Evolutionary conservation across 2,329 filamentous ascomycete species (phyloP), one percentile per base, ranked within the genome.

Genomic region (Penicillium sp.): DNA sequence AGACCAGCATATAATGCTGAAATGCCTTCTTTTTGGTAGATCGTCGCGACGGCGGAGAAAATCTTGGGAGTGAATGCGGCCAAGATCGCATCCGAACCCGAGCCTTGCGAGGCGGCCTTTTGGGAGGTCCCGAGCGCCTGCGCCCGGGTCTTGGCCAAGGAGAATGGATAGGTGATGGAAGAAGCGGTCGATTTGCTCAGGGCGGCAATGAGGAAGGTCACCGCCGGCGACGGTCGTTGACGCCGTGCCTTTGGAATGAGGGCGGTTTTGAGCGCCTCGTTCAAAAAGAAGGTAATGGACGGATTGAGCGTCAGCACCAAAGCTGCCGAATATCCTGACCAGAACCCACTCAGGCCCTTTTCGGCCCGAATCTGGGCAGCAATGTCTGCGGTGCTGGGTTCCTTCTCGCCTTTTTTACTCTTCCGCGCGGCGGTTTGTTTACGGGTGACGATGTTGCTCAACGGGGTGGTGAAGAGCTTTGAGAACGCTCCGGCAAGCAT

Each of bases 241-340:
- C 77, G 71, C 57, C 73, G 77, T 35, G 74, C 71, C 6, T 73
- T 69, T 3, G 77, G 74, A 1, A 89, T 73, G 3, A 86, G 64
- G 1, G 75, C 63, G 45, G 80, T 76, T 55, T 85, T 83, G 18
- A 93, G 72, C 6, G 84, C 71, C 57, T 88, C 84, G 61, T 94
- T 88, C 28, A 95, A 73, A 57, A 91, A 83, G 64, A 95, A 90
- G 0, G 90, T 95, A 54, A 95, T 78, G 55, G 85, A 85, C 1
- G 90, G 90, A 60, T 95, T 95, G 27, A 95, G 74, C 1, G 90
- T 90, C 43, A 95, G 71, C 35, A 95, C 76, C 49, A 95, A 67
- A 24, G 80, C 84, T 2, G 89, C 88, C 18, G 86, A 88, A 66
- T 95, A 95, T 0, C 90, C 90, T 0, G 88, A 85, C 90, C 90